These are phyloP conservation scores for Pseudogymnoascus sp. DNA, from an alignment of 2,329 filamentous ascomycete genomes.

Conservation along the genomic window DNA sequence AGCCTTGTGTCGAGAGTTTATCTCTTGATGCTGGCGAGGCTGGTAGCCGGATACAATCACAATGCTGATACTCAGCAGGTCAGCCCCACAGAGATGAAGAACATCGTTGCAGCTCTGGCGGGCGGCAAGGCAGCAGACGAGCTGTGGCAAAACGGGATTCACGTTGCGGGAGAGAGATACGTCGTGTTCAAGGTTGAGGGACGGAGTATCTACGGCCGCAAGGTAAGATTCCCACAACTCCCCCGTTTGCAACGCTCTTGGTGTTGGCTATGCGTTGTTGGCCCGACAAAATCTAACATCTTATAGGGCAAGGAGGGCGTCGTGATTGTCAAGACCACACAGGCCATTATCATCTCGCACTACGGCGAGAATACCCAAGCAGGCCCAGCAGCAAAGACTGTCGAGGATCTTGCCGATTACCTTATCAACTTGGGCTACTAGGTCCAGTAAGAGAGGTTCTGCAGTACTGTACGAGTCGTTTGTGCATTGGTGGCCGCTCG, in stretches of 20 bases:
- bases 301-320: slow-evolving; percentile 69
- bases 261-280: not conserved
- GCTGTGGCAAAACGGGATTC: slow-evolving; percentile 64
- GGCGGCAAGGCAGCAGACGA: slow-evolving; percentile 47
- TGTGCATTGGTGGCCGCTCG: not conserved
- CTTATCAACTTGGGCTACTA: slow-evolving; percentile 66
- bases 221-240: slow-evolving; percentile 47
- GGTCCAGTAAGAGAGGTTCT: slow-evolving; percentile 18
- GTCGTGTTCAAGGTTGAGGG: slow-evolving; percentile 70
- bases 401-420: slow-evolving; percentile 82
- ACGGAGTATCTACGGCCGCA: slow-evolving; percentile 74
- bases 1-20: not conserved
- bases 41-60: not conserved
- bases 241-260: not conserved
- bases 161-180: slow-evolving; percentile 70
- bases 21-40: not conserved
- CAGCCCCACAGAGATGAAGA: slow-evolving; percentile 51
- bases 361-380: slow-evolving; percentile 68
- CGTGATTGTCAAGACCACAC: slow-evolving; percentile 74
- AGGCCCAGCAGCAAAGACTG: slow-evolving; percentile 67
- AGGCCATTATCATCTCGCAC: slow-evolving; percentile 83
- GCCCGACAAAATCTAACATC: not conserved
- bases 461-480: not conserved
- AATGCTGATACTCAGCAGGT: slow-evolving; percentile 36
- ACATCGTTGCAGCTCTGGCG: slow-evolving; percentile 44